Base-by-base conservation (phyloP, 768 basidiomycete genomes). In the Stropharia rugosoannulata region DNA sequence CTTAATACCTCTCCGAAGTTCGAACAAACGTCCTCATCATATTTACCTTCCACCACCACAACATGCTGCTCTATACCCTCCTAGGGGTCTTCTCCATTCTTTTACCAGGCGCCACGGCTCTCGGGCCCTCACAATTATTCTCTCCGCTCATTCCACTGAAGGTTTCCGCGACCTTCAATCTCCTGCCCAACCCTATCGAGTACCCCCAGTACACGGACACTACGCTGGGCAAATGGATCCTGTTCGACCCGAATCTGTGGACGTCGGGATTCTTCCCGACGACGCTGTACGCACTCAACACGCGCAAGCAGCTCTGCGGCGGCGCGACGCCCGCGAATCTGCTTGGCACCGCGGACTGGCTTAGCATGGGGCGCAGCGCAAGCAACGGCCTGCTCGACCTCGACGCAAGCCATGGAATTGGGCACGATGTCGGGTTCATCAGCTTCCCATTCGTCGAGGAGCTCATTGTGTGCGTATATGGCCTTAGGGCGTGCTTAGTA, bases 381-480 rank as follows among this genome's bases (percentile, higher is more conserved):
- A 81, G 81, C 58, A 72, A 74, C 15, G 81, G 76, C 2, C 66
- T 85, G 63, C 67, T 85, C 5, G 77, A 80, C 0, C 73, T 84
- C 1, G 79, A 82, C 60, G 63, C 63, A 5, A 69, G 71, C 27
- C 82, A 77, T 49, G 73, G 66, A 15, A 73, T 85, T 27, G 84
- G 81, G 11, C 87, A 89, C 61, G 87, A 90, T 63, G 83, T 86
- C 29, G 88, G 87, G 7, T 89, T 87, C 67, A 66, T 89, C 59
- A 86, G 85, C 67, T 86, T 80, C 61, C 84, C 87, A 0, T 89
- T 89, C 63, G 72, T 81, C 44, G 77, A 83, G 48, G 88, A 90
- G 62, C 67, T 87, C 13, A 59, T 63, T 9, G 60, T 88, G 86
- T 88, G 61, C 46, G 84, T 76, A 27, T 27, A 41, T 35, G 25